phyloP scores from a whole-genome alignment of 345 rosid genomes.

The Eucalyptus coolabah region DNA sequence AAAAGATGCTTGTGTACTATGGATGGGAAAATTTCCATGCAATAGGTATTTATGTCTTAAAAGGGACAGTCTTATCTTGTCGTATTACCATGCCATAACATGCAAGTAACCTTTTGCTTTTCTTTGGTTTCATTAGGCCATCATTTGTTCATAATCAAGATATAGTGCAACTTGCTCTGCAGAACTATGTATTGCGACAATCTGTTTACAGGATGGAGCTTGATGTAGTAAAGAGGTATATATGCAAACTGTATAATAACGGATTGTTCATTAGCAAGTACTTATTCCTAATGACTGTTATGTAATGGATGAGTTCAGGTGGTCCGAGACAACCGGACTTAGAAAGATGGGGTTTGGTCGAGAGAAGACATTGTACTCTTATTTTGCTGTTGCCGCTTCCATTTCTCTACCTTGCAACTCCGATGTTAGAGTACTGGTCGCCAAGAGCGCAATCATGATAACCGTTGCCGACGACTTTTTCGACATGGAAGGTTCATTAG shows the following conservation, averaged over 20 bases:
- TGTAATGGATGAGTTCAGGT: slow-evolving; percentile 10
- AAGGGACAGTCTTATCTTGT: background rate
- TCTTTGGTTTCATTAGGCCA: slow-evolving; percentile 13
- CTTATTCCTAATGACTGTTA: background rate
- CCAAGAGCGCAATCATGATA: slow-evolving; percentile 34
- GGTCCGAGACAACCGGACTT: slow-evolving; percentile 39
- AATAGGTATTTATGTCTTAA: slow-evolving; percentile 15
- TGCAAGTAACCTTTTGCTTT: background rate
- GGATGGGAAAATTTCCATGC: slow-evolving; percentile 33
- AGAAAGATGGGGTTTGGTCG: slow-evolving; percentile 48
- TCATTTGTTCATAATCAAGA: slow-evolving; percentile 6
- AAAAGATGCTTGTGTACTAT: slow-evolving; percentile 16
- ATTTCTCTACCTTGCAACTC: slow-evolving; percentile 25
- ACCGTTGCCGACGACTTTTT: slow-evolving; percentile 64
- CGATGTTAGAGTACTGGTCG: slow-evolving; percentile 6
- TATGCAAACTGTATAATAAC: too few species aligned
- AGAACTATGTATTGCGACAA: slow-evolving; percentile 26
- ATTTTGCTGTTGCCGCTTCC: slow-evolving; percentile 31
- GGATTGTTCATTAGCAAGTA: background rate
- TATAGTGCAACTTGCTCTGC: slow-evolving; percentile 24
- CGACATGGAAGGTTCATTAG: slow-evolving; percentile 38
- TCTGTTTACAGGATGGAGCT: slow-evolving; percentile 30
- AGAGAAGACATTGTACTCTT: slow-evolving; percentile 49
- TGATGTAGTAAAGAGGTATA: slow-evolving; percentile 30
- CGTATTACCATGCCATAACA: background rate